Conservation (phyloP, 1,139 yeast genomes). For the Lodderomyces theae region DNA sequence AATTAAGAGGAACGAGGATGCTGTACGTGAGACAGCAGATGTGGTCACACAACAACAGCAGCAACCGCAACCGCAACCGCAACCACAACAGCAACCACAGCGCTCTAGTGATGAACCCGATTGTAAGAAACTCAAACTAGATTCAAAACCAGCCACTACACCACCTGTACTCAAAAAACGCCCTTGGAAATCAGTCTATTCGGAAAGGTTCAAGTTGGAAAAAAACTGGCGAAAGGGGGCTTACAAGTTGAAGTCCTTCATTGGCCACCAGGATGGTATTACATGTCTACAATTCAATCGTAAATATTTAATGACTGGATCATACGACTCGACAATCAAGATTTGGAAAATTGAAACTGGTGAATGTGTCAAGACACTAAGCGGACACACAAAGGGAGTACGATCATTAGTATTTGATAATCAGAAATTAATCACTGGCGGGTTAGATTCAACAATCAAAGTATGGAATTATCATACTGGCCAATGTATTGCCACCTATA, state of each 20-base stretch:
- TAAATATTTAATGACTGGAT: constrained; percentile 81
- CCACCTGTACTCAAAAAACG: constrained; percentile 34
- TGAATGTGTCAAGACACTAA: constrained; percentile 67
- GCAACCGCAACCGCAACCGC: background rate
- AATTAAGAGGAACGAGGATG: constrained; percentile 22
- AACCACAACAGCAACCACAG: background rate
- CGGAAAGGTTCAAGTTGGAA: constrained; percentile 87
- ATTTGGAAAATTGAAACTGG: constrained; percentile 88
- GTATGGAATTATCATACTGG: constrained; percentile 97
- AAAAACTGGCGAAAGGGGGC: constrained; percentile 91
- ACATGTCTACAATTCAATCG: constrained; percentile 79
- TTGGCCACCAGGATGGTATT: constrained; percentile 87
- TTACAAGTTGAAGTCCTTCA: constrained; percentile 60
- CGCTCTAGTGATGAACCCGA: constrained; percentile 6
- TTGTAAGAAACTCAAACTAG: constrained; percentile 6
- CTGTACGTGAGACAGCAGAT: constrained; percentile 2
- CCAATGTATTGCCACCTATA: constrained; percentile 85
- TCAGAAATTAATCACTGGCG: constrained; percentile 86
- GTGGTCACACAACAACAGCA: constrained; percentile 1
- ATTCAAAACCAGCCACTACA: constrained; percentile 6
- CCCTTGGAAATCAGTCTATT: constrained; percentile 95
- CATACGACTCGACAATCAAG: constrained; percentile 83
- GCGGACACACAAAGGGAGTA: constrained; percentile 85
- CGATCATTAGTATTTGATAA: constrained; percentile 81
- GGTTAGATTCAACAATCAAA: constrained; percentile 84